Percentiles rank a stretch among this genome's conserved stretches.
These are phyloP conservation scores for Draba incana DNA, from an alignment of 345 rosid species.

Conservation along the genomic window DNA sequence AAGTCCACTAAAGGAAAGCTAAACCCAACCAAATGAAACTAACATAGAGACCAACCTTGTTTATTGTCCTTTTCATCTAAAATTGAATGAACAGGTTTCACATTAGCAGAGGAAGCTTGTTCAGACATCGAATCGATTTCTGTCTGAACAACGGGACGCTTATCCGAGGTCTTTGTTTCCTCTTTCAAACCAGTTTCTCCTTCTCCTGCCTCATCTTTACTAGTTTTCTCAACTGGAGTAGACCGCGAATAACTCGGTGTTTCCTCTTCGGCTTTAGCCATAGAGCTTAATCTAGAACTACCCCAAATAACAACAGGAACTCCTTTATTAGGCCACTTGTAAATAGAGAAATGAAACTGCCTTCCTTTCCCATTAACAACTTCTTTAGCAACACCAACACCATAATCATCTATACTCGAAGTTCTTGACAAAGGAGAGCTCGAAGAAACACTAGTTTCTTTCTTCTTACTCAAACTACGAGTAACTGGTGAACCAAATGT, in stretches of 20 bases:
- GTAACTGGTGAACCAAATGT: slow-evolving; percentile 51
- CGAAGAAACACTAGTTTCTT: slow-evolving; percentile 44
- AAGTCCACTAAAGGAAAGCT: slow-evolving; percentile 23
- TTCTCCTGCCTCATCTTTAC: not conserved
- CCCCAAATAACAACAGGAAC: slow-evolving; percentile 52
- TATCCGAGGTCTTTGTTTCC: slow-evolving; percentile 19
- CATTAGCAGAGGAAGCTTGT: slow-evolving; percentile 28
- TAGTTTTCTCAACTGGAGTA: slow-evolving; percentile 7
- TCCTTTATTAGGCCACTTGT: slow-evolving; percentile 88
- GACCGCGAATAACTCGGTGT: not conserved
- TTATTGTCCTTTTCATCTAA: slow-evolving; percentile 28
- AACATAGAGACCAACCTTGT: slow-evolving; percentile 41
- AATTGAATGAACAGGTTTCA: slow-evolving; percentile 45
- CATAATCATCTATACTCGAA: slow-evolving; percentile 37
- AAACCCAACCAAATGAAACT: slow-evolving; percentile 9
- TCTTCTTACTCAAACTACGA: slow-evolving; percentile 44
- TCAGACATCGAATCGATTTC: slow-evolving; percentile 27
- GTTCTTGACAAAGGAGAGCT: slow-evolving; percentile 54
- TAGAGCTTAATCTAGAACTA: slow-evolving; percentile 49
- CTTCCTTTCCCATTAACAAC: slow-evolving; percentile 35
- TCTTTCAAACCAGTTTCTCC: slow-evolving; percentile 14
- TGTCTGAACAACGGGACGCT: slow-evolving; percentile 24
- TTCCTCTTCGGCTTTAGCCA: slow-evolving; percentile 38
- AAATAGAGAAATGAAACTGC: slow-evolving; percentile 87
- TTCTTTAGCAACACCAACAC: slow-evolving; percentile 34